Percentiles rank a stretch among this genome's conserved stretches.
Conservation (phyloP, 148 eudicot genomes). For the Agrostemma githago region DNA sequence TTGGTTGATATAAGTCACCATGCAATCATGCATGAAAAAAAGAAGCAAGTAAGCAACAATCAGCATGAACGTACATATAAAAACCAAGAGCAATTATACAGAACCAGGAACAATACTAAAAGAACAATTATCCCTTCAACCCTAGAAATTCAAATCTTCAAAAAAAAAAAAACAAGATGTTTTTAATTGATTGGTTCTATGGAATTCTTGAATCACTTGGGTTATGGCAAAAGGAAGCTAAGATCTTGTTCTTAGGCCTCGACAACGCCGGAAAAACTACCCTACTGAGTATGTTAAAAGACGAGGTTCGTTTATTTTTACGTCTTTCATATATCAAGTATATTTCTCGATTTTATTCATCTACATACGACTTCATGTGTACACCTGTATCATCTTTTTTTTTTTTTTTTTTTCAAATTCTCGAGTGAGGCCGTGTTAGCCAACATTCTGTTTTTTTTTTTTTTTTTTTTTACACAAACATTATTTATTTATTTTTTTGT, state of each 20-base stretch:
- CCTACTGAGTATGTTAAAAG: constrained; percentile 60
- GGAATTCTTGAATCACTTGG: constrained; percentile 60
- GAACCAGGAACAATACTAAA: background rate
- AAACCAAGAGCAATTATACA: no score
- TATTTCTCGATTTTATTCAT: background rate
- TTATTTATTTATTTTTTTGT: background rate
- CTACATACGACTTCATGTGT: background rate
- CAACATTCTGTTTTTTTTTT: no score
- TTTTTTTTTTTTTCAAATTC: no score
- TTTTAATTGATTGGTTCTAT: constrained; percentile 66
- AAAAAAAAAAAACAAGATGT: constrained; percentile 27
- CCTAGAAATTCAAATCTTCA: no score
- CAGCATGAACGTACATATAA: background rate
- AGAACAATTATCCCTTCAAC: no score
- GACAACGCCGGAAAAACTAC: constrained; percentile 71
- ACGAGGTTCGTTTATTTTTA: constrained; percentile 38
- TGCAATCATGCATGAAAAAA: background rate
- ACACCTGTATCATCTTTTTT: background rate
- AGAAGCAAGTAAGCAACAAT: no score
- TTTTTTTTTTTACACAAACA: no score
- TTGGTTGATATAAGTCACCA: background rate
- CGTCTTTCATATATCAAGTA: background rate
- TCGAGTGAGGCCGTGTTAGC: no score
- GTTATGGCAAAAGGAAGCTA: constrained; percentile 56
- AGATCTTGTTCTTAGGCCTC: constrained; percentile 56